Evolutionary conservation across 768 basidiomycete species (phyloP), one percentile per base, ranked within the genome.

Genomic region (Trametopsis cervina): DNA sequence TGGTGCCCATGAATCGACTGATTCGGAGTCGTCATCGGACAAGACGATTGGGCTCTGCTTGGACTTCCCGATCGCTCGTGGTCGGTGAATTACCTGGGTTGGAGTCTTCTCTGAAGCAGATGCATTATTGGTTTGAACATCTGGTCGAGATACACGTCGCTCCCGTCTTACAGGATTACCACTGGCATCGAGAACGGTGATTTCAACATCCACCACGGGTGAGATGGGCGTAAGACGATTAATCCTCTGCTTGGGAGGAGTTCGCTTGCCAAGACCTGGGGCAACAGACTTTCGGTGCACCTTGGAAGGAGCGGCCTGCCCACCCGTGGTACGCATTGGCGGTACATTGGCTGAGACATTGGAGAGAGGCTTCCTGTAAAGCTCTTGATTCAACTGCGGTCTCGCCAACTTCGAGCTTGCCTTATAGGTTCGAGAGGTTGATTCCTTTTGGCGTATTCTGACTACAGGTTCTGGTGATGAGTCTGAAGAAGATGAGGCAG

Each of bases 101-200:
- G 22, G 45, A 4, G 10, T 5, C 23, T n/a, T 35, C 23, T 15
- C 4, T 15, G 21, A 40, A n/a, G n/a, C n/a, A n/a, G n/a, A n/a
- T n/a, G n/a, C 27, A n/a, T 49, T 60, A 55, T 75, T 77, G 20
- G 63, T 49, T 36, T 67, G 66, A 3, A 73, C 52, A 43, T 71
- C 67, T 15, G 72, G 65, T 40, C 71, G 67, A 3, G 80, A 79
- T 9, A 79, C 67, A 47, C 87, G 70, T 51, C 73, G 68, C 61
- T 89, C 87, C 57, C 78, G 73, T 47, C 72, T 75, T 38, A 89
- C 50, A 26, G 69, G 76, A 42, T 63, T 69, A 11, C 87, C 87
- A 24, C 68, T 59, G 24, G 75, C 72, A 60, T 89, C 85, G 20
- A 88, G 47, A 27, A 85, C 68, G 29, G 81, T 66, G 43, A 89